Conservation (phyloP, 2,329 filamentous ascomycete genomes). For the Colletotrichum sojae region DNA sequence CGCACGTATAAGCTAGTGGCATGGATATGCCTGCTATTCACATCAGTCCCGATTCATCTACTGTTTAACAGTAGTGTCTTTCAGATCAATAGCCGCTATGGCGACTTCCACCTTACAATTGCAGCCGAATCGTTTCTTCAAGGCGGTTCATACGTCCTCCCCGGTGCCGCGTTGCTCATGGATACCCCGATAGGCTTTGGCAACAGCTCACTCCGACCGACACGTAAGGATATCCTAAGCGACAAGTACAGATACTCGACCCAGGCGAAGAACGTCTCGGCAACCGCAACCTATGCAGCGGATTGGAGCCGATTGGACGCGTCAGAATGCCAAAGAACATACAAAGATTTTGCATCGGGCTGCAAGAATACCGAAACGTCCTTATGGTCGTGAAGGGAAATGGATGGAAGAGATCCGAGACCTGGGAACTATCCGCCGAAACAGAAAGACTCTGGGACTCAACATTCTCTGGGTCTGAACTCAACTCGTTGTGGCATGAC, state of each 20-base stretch:
- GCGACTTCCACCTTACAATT: conserved; percentile 34
- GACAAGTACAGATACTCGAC: not conserved
- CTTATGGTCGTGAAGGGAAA: not conserved
- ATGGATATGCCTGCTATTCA: conserved; percentile 44
- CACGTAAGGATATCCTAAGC: not conserved
- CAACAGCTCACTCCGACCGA: not conserved
- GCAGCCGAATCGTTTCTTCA: conserved; percentile 36
- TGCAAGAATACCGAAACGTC: not conserved
- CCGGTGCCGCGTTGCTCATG: conserved; percentile 7
- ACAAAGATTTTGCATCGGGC: not conserved
- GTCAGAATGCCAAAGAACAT: not conserved
- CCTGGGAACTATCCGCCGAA: not conserved
- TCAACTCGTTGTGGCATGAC: not conserved
- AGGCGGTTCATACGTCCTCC: conserved; percentile 9
- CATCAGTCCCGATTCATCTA: conserved; percentile 47
- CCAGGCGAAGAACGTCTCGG: not conserved
- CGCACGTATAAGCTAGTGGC: conserved; percentile 41
- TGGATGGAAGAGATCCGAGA: not conserved
- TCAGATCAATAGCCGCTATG: conserved; percentile 28
- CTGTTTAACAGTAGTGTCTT: conserved; percentile 44
- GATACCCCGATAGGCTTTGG: not conserved
- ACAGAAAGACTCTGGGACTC: not conserved
- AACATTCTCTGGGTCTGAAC: not conserved
- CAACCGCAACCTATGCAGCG: not conserved
- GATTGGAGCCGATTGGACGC: not conserved